These are phyloP conservation scores for Candida koratica DNA, from an alignment of 805 yeast species.

Conservation along the genomic window DNA sequence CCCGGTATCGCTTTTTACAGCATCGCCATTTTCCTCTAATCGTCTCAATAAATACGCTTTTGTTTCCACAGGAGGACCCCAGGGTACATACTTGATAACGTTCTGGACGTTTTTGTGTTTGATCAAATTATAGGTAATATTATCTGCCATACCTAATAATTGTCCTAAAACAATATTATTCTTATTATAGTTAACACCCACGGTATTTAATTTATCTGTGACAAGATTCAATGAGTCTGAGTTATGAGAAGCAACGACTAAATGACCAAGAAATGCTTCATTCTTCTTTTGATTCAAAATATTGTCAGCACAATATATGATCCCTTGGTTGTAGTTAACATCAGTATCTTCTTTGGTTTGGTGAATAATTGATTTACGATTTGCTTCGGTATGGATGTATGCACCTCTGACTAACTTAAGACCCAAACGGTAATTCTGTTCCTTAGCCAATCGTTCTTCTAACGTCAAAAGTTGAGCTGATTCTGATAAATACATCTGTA, in stretches of 20 bases:
- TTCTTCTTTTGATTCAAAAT: constrained; percentile 43
- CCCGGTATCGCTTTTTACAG: constrained; percentile 82
- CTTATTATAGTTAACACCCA: constrained; percentile 19
- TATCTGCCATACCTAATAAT: constrained; percentile 93
- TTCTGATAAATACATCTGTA: constrained; percentile 85
- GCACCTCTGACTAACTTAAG: constrained; percentile 94
- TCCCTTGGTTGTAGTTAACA: constrained; percentile 65
- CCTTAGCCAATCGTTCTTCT: constrained; percentile 63
- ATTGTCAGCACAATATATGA: constrained; percentile 56
- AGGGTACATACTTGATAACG: constrained; percentile 90
- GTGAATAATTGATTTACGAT: constrained; percentile 65
- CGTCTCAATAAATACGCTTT: constrained; percentile 85
- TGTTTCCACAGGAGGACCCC: constrained; percentile 96
- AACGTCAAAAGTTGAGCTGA: constrained; percentile 55
- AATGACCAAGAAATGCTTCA: constrained; percentile 58
- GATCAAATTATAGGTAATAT: constrained; percentile 72
- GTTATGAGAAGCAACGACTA: constrained; percentile 91
- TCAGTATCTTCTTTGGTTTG: constrained; percentile 80
- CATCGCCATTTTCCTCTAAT: constrained; percentile 94
- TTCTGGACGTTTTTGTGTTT: constrained; percentile 61
- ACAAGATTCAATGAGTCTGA: constrained; percentile 71
- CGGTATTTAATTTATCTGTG: constrained; percentile 46
- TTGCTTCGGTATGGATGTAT: constrained; percentile 82
- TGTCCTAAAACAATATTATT: constrained; percentile 82
- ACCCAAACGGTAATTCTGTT: constrained; percentile 67